Percentiles rank a stretch among this genome's conserved stretches.
These are phyloP conservation scores for Scenedesmus sp. DNA, from an alignment of 163 green algal species.

Conservation along the genomic window DNA sequence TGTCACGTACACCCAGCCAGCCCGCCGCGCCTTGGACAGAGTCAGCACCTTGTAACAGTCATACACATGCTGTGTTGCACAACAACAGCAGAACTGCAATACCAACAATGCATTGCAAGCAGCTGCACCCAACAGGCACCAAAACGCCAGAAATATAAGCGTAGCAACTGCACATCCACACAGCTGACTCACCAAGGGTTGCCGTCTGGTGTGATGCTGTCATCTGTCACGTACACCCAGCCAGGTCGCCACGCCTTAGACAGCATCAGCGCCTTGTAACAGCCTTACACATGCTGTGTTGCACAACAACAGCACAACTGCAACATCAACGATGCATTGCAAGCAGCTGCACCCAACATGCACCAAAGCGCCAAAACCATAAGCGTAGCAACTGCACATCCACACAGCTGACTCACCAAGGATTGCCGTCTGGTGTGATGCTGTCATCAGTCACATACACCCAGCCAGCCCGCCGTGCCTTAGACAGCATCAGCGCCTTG, in stretches of 20 bases:
- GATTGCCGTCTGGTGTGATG: neutral
- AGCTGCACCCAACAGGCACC: neutral
- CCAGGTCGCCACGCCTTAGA: neutral
- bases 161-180: neutral
- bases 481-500: slow-evolving; percentile 14
- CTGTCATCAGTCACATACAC: slow-evolving; percentile 25
- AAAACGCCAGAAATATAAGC: neutral
- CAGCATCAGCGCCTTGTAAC: slow-evolving; percentile 1
- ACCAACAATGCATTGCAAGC: no score
- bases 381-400: neutral
- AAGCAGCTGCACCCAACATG: neutral
- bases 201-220: neutral
- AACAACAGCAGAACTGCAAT: no score
- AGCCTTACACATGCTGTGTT: no score
- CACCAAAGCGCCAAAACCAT: neutral
- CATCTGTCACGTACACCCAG: slow-evolving; percentile 32
- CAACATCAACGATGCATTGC: neutral
- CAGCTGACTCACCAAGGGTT: slow-evolving; percentile 16
- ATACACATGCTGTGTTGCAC: no score
- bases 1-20: slow-evolving; percentile 25
- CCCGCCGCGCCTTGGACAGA: neutral
- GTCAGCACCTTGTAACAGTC: neutral
- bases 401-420: slow-evolving; percentile 1
- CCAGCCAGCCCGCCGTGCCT: slow-evolving; percentile 5
- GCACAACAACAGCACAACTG: no score